Base-by-base conservation (phyloP, 306 rosid genomes). In the Argentina anserina region DNA sequence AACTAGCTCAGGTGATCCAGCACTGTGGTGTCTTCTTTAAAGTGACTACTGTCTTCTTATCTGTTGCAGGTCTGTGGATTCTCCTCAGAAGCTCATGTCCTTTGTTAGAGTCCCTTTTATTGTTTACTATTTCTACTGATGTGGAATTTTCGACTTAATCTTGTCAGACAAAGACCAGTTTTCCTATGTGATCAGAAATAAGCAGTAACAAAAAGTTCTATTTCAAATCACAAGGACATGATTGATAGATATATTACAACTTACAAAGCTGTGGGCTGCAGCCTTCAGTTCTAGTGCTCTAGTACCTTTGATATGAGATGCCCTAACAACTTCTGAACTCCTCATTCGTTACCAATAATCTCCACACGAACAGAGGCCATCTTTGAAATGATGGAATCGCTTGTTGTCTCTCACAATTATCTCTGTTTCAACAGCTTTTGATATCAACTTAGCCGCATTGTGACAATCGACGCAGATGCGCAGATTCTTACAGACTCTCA, bases 391-490 rank as follows among this genome's bases (percentile, higher is more conserved):
- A 80, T 88, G 98, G 74, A 93, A 93, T 26, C 90, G 90, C 79
- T 88, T 90, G 82, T 86, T 90, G 79, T 90, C 98, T 81, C 98
- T 87, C 58, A 92, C 81, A 71, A 90, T 13, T 60, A 88, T 90
- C 76, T 87, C 91, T 71, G 87, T 84, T 78, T 79, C 65, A 26
- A 77, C 89, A 76, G 80, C 91, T 80, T 86, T 87, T 2, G 96
- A 85, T 76, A 84, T 83, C 18, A 87, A 74, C 81, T 86, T 92
- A 53, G 89, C 89, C 2, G 96, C 96, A 84, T 81, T 87, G 76
- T 92, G 98, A 77, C 95, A 92, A 69, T 88, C 98, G 33, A 82
- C 71, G 76, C 98, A 92, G 61, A 92, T 88, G 41, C 97, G 84
- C 72, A 92, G 79, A 79, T 88, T 92, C 73, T 92, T 92, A 76